Base-by-base conservation (phyloP, 257 asterid species). In the Solanum pennellii region DNA sequence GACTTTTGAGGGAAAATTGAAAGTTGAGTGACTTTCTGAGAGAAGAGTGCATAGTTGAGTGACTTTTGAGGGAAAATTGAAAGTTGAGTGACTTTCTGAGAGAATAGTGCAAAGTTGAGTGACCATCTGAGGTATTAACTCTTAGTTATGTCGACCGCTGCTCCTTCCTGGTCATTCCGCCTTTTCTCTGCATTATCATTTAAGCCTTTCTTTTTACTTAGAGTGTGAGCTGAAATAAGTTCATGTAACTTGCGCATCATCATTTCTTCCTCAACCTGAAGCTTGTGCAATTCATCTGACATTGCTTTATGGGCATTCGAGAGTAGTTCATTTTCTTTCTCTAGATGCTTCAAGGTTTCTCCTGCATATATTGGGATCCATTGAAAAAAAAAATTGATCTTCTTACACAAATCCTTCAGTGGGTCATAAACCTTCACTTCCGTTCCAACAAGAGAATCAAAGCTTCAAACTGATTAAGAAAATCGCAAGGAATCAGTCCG, bases 261-360 rank as follows among this genome's bases (percentile, higher is more conserved):
- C 35, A 33, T 33, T 33, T 33, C 35, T 33, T 33, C 35, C 35
- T 33, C 35, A 33, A 33, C 35, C 1, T 4, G 35, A 33, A 33
- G 35, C 35, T 33, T 33, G 35, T 33, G 35, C 35, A 33, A 33
- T 33, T 33, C 35, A 33, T 33, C 5, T 33, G 35, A 92, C 96
- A 95, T 93, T 0, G 98, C 92, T 85, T 89, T 90, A 83, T 94
- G 89, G 15, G 94, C 94, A 45, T 94, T 96, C 86, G 87, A 89
- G 56, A 95, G 93, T 89, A 97, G 92, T 88, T 94, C 95, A 45
- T 86, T 85, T 89, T 97, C 94, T 91, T 93, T 95, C 91, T 95
- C 98, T 90, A 97, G 88, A 91, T 95, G 98, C 91, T 85, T 85
- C 15, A 71, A 75, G 37, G 37, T 37, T 60, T 37, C 66, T 52